Evolutionary conservation across 177 flowering plant species (phyloP).

Genomic region (Telopea speciosissima): DNA sequence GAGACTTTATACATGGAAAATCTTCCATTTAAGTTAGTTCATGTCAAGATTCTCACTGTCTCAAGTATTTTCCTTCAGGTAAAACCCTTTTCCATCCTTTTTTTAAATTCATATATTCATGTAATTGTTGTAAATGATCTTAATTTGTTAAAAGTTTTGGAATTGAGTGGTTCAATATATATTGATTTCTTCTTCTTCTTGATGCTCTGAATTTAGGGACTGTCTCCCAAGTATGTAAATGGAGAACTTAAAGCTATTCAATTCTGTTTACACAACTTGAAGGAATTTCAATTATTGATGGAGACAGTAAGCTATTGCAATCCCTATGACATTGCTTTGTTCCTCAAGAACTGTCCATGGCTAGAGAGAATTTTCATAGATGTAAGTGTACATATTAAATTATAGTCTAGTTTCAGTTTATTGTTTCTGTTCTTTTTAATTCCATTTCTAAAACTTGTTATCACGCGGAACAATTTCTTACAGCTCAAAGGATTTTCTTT

Average conservation of each 20-base stretch:
- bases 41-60: slow-evolving; percentile 8
- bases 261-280: slow-evolving; percentile 6
- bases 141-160: background rate
- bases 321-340: slow-evolving; percentile 7
- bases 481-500: slow-evolving; percentile 11
- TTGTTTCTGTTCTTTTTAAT: too few relatives aligned
- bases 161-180: too few relatives aligned
- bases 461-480: background rate
- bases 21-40: background rate
- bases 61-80: slow-evolving; percentile 23
- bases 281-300: slow-evolving; percentile 21
- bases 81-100: background rate
- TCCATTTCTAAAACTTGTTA: too few relatives aligned
- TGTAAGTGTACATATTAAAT: slow-evolving; percentile 7
- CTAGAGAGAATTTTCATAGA: slow-evolving; percentile 16
- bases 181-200: too few relatives aligned
- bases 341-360: slow-evolving; percentile 15
- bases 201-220: too few relatives aligned
- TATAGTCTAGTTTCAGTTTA: background rate
- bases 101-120: background rate
- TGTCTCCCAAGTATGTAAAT: too few relatives aligned
- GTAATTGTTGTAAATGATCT: too few relatives aligned
- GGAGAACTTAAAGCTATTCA: too few relatives aligned
- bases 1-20: background rate
- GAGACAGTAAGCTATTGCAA: slow-evolving; percentile 9